Conservation (phyloP, 148 eudicot genomes). For the Cornus kousa region DNA sequence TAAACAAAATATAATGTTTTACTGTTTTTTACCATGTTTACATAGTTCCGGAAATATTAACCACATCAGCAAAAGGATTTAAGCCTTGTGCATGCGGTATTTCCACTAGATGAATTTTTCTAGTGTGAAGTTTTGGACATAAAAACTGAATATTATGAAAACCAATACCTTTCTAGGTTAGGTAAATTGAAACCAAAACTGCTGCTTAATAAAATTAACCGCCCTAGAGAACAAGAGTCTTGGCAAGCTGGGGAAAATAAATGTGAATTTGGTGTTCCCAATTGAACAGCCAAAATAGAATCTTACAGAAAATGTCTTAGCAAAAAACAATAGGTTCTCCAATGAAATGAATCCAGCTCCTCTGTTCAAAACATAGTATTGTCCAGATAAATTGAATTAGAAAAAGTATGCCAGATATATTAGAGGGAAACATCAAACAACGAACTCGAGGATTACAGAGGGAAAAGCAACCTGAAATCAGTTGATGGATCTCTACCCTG, state of each 20-base stretch:
- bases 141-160: background rate
- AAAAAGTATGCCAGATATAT: background rate
- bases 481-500: conserved; percentile 92
- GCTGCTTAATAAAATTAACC: too few species aligned
- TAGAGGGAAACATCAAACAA: background rate
- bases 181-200: background rate
- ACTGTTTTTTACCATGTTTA: background rate
- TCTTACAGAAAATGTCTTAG: conserved; percentile 81
- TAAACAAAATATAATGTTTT: background rate
- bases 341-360: conserved; percentile 93
- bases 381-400: background rate
- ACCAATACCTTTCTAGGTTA: background rate
- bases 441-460: background rate
- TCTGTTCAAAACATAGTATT: conserved; percentile 41
- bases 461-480: conserved; percentile 63
- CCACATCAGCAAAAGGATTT: background rate
- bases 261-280: background rate
- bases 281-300: conserved; percentile 1
- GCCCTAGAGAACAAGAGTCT: background rate
- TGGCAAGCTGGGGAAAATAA: background rate
- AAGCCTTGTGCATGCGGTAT: background rate
- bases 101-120: background rate
- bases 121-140: background rate
- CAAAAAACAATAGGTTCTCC: conserved; percentile 85
- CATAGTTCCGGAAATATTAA: background rate